phyloP scores from a whole-genome alignment of 2,329 filamentous ascomycete species.

The Tolypocladium guangdongense region DNA sequence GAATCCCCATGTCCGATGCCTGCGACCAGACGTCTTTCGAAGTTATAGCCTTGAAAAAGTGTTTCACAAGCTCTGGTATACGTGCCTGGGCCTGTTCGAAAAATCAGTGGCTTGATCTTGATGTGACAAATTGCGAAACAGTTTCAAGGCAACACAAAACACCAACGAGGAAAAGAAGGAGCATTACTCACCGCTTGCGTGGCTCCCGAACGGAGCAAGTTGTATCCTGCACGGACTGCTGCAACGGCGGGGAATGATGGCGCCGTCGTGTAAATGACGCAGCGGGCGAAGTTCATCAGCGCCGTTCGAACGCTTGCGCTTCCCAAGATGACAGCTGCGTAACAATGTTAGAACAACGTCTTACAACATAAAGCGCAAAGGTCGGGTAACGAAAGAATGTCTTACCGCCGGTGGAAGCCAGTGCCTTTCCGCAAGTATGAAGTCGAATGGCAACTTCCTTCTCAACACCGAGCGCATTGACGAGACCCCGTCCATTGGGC shows the following conservation, averaged over 20 bases:
- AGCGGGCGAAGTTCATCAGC: conserved; percentile 10
- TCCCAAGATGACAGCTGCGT: conserved; percentile 9
- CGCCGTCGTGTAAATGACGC: conserved; percentile 9
- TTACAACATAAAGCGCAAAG: not conserved
- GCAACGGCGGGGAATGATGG: conserved; percentile 12
- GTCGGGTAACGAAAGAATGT: too few relatives aligned
- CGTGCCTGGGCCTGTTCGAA: not conserved
- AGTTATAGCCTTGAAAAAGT: conserved; percentile 15
- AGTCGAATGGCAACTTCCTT: conserved; percentile 33
- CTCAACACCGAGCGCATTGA: conserved; percentile 35
- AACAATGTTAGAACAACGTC: not conserved
- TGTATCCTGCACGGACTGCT: conserved; percentile 8
- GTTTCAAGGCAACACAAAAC: too few relatives aligned
- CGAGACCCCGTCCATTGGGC: conserved; percentile 33
- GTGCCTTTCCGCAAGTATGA: conserved; percentile 40
- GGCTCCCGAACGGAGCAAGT: conserved; percentile 1
- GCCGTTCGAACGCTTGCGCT: conserved; percentile 7
- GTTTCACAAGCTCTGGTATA: conserved; percentile 13
- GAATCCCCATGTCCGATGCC: conserved; percentile 14
- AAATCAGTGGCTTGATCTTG: not conserved
- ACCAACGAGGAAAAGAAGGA: too few relatives aligned
- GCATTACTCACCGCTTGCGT: not conserved
- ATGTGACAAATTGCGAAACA: not conserved
- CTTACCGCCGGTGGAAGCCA: conserved; percentile 25
- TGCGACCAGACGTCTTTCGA: conserved; percentile 10